Evolutionary conservation across 805 yeast species (phyloP), one percentile per base, ranked within the genome.

Genomic region (Metschnikowia hibisci): DNA sequence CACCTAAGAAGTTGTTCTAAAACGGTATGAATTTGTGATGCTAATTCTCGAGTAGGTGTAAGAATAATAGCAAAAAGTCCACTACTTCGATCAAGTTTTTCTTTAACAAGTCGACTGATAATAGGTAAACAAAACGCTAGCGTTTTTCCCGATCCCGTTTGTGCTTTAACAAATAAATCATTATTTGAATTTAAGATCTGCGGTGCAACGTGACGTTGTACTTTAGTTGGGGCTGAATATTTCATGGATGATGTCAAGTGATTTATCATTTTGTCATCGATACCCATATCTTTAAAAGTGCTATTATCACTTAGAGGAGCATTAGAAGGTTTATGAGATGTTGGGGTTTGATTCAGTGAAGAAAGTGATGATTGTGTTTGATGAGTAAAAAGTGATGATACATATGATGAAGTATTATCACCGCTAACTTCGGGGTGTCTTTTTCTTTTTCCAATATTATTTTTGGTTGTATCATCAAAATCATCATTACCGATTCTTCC

Each of bases 141-240:
- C 0, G 99, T 93, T 63, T 93, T 93, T 63, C 99, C 99, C 0
- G 98, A 90, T 41, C 99, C 99, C 0, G 99, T 93, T 64, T 95
- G 97, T 0, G 99, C 96, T 58, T 89, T 95, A 36, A 93, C 85
- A 52, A 93, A 85, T 43, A 89, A 67, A 63, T 93, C 99, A 26
- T 70, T 64, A 15, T 74, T 66, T 23, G 57, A 46, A 14, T 56
- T 47, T 12, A 50, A 44, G 27, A 62, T 42, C 77, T 52, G 23
- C 81, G 98, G 96, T 8, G 89, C 69, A 0, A 85, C 93, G 5
- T 84, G 66, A 50, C 87, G 76, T 64, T 93, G 99, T 52, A 93
- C 87, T 53, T 79, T 80, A 0, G 99, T 95, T 2, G 99, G 99
- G 18, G 77, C 68, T 32, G 66, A 55, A 54, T 81, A 77, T 25